phyloP scores from a whole-genome alignment of 1,139 yeast species.

The Saccharomyces uvarum region DNA sequence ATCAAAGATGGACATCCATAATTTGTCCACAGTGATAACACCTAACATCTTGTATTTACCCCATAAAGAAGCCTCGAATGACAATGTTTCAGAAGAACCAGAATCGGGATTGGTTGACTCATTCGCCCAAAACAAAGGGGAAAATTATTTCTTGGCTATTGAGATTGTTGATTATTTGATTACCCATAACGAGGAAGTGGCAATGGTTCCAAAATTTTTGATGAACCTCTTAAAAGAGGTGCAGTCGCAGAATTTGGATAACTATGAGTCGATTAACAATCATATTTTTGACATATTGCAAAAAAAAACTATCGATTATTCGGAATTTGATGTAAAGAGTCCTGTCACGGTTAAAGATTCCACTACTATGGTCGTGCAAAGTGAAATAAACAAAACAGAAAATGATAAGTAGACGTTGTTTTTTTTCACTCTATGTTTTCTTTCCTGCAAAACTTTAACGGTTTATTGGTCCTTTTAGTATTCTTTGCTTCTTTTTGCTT shows the following conservation, averaged over 20 bases:
- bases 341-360: constrained; percentile 3
- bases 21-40: constrained; percentile 89
- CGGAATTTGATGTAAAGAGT: constrained; percentile 9
- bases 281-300: constrained; percentile 13
- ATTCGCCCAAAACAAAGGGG: constrained; percentile 49
- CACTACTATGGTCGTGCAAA: constrained; percentile 8
- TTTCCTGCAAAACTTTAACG: background rate
- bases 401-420: background rate
- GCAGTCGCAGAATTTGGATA: constrained; percentile 24
- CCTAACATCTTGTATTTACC: constrained; percentile 71
- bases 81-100: constrained; percentile 24
- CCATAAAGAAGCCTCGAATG: constrained; percentile 31
- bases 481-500: background rate
- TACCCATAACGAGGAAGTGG: constrained; percentile 72
- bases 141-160: constrained; percentile 79
- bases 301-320: constrained; percentile 11
- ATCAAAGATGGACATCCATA: constrained; percentile 93
- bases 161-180: constrained; percentile 84
- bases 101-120: constrained; percentile 32
- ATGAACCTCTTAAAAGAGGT: constrained; percentile 33
- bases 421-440: background rate
- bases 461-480: background rate
- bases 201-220: constrained; percentile 62
- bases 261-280: constrained; percentile 16
- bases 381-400: background rate